Evolutionary conservation across 2,329 filamentous ascomycete genomes (phyloP).

Genomic region (Saccharata proteae): DNA sequence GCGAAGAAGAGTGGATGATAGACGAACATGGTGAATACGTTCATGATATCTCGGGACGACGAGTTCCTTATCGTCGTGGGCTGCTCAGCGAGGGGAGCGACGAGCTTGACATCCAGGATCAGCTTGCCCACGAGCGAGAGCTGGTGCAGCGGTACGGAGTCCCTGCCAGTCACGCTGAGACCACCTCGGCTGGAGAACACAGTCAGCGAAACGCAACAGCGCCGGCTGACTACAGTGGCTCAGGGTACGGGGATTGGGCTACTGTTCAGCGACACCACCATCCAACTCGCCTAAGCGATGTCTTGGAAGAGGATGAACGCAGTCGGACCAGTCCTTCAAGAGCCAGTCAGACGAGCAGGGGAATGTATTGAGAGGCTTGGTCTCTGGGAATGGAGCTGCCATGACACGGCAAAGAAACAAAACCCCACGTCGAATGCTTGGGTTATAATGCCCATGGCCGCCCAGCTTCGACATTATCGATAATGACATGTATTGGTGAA

Average conservation of each 20-base stretch:
- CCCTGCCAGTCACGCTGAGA: slow-evolving; percentile 17
- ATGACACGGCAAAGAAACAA: no score
- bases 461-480: no score
- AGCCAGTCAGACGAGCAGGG: slow-evolving; percentile 20
- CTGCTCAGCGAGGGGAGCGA: slow-evolving; percentile 14
- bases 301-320: slow-evolving; percentile 25
- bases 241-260: slow-evolving; percentile 26
- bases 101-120: slow-evolving; percentile 43
- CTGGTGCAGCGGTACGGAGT: slow-evolving; percentile 34
- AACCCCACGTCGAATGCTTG: no score
- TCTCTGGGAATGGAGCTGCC: no score
- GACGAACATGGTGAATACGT: slow-evolving; percentile 25
- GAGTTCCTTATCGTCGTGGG: slow-evolving; percentile 17
- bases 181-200: slow-evolving; percentile 1
- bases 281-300: slow-evolving; percentile 26
- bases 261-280: slow-evolving; percentile 26
- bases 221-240: slow-evolving; percentile 23
- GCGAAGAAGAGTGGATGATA: slow-evolving; percentile 25
- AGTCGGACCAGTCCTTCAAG: slow-evolving; percentile 25
- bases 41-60: slow-evolving; percentile 22
- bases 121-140: slow-evolving; percentile 36
- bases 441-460: no score
- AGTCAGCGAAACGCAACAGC: background rate
- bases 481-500: no score
- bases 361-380: slow-evolving; percentile 11